Base-by-base conservation (phyloP, 768 basidiomycete genomes). In the Tulasnella sp. region DNA sequence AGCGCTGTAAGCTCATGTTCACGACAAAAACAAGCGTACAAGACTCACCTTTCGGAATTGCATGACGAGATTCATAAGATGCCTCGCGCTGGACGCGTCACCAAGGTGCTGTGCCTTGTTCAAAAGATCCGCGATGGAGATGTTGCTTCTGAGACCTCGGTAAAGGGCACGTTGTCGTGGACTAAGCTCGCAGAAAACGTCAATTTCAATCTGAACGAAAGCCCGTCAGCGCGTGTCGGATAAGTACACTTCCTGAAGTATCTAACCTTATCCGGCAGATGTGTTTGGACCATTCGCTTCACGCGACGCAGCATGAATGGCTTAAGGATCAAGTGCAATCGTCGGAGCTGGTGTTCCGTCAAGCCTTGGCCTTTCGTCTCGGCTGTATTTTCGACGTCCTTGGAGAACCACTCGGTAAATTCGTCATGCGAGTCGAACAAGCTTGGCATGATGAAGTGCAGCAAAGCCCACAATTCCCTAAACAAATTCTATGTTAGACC, bases 401-500 rank as follows among this genome's bases (percentile, higher is more conserved):
- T 98, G 16, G 97, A 98, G 85, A 99, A 99, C 98, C 98, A 99
- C 85, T 99, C 97, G 84, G 94, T 96, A 88, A 99, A 99, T 86
- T 99, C 98, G 83, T 99, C 97, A 83, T 99, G 97, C 19, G 97
- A 98, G 85, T 99, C 98, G 85, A 99, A 99, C 77, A 99, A 87
- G 84, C 94, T 97, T 3, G 98, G 98, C 98, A 99, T 99, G 87
- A 99, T 99, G 87, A 99, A 99, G 85, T 99, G 98, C 62, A 99
- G 88, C 80, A 99, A 88, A 1, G 98, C 98, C 98, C 98, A 99
- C 24, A 99, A 88, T 86, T 99, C 98, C 97, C 83, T 24, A 42
- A 44, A 40, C 38, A 79, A 52, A 77, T 71, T 16, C 34, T 16
- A 10, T 16, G 74, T 46, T 2, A 71, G 56, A 34, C n/a, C 71